Evolutionary conservation across 1,284 basidiomycete species (phyloP), one percentile per base, ranked within the genome.

Genomic region (Grifola frondosa): DNA sequence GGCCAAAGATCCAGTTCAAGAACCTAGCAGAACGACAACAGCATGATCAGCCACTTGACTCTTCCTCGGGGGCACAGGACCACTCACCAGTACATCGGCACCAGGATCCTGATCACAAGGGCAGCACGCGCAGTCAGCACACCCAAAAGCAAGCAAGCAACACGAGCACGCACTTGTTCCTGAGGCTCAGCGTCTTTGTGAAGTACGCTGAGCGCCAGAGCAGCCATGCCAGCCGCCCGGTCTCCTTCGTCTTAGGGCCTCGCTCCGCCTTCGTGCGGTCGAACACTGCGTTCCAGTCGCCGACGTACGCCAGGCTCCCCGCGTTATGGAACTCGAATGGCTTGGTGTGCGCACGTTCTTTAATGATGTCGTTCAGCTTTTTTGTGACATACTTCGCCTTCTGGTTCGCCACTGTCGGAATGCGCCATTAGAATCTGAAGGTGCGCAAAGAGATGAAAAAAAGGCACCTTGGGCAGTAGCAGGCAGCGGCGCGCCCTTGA

Each of bases 141-240:
- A 13, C 15, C 33, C 13, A 15, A n/a, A 23, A 20, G n/a, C 31
- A 34, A 28, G 10, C 21, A 32, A 30, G 25, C n/a, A 15, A 28
- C 15, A 38, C n/a, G 15, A 24, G 13, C 13, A 52, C 54, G 44
- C 43, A 56, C 60, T 85, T 86, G 64, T 93, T 94, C 60, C 88
- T 69, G 60, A 79, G 61, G 53, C 84, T 86, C 50, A 94, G 69
- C 3, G 86, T 84, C 75, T 83, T 81, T 5, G 84, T 87, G 57
- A 88, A 85, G 64, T 91, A 89, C 2, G 88, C 88, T 19, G 81
- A 83, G 44, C 87, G 70, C 88, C 88, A 90, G 29, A 88, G 66
- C 20, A 90, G 66, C 84, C 85, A 91, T n/a, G 88, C 87, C 28
- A 84, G 46, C 49, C 79, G 69, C 19, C 88, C 88, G 25, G 81